Conservation (phyloP, 176 grass and related monocot species). For the Chloris gayana region DNA sequence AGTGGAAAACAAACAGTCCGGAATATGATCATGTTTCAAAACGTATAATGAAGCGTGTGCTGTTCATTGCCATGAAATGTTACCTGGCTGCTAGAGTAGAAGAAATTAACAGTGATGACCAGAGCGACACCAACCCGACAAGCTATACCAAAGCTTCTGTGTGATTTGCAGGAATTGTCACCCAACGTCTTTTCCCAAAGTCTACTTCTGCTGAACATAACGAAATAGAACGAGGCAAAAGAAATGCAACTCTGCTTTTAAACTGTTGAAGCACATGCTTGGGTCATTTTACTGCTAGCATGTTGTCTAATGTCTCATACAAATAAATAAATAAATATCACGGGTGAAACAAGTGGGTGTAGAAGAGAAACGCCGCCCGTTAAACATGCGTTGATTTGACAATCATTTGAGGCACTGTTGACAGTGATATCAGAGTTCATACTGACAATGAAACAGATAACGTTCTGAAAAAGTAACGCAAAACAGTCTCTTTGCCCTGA, state of each 20-base stretch:
- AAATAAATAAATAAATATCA: neutral
- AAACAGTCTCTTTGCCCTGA: conserved; percentile 55
- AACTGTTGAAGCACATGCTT: conserved; percentile 51
- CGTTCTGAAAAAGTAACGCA: conserved; percentile 44
- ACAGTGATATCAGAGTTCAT: conserved; percentile 33
- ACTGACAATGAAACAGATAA: conserved; percentile 46
- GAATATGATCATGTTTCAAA: conserved; percentile 9
- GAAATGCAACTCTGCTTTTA: conserved; percentile 47
- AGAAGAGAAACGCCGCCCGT: conserved; percentile 22
- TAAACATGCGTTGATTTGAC: conserved; percentile 29
- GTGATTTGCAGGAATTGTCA: conserved; percentile 51
- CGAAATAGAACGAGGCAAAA: conserved; percentile 28
- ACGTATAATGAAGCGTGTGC: conserved; percentile 18
- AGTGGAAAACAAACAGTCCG: neutral
- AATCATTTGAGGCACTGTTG: conserved; percentile 39
- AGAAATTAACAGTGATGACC: conserved; percentile 15
- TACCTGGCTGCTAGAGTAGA: conserved; percentile 27
- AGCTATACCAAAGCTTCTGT: conserved; percentile 54
- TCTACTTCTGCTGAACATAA: conserved; percentile 44
- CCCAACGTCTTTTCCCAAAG: conserved; percentile 49
- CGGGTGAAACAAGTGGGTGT: conserved; percentile 4
- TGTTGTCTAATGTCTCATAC: conserved; percentile 16
- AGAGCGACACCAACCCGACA: conserved; percentile 38
- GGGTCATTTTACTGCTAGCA: conserved; percentile 45
- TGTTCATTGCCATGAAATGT: conserved; percentile 14